A percentile compares a stretch with the other conserved stretches of the same genome.
These are phyloP conservation scores for Hypomyces perniciosus DNA, from an alignment of 2,329 filamentous ascomycete species.

Conservation along the genomic window DNA sequence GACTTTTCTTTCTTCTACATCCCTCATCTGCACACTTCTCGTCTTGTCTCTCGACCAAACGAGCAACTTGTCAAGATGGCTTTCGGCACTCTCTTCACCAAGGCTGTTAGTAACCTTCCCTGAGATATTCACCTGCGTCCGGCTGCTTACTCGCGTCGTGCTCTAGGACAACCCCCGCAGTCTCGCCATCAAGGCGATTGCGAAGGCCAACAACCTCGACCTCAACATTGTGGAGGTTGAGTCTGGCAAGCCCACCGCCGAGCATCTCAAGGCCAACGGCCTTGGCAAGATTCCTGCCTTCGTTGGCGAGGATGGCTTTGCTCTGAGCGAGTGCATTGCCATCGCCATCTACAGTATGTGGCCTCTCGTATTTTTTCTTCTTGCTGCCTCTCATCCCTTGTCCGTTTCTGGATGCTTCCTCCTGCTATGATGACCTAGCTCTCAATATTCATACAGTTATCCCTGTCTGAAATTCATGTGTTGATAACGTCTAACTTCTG, in stretches of 20 bases:
- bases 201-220: slow-evolving; percentile 95
- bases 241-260: slow-evolving; percentile 57
- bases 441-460: slow-evolving; percentile 77
- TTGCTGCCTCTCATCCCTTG: slow-evolving; percentile 7
- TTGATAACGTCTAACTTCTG: slow-evolving; percentile 90
- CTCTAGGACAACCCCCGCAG: slow-evolving; percentile 80
- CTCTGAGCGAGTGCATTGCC: slow-evolving; percentile 83
- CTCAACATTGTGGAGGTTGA: slow-evolving; percentile 75
- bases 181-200: slow-evolving; percentile 82
- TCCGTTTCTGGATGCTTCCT: slow-evolving; percentile 3
- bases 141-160: slow-evolving; percentile 21
- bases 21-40: slow-evolving; percentile 15
- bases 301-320: slow-evolving; percentile 84
- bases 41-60: slow-evolving; percentile 24
- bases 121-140: slow-evolving; percentile 15
- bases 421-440: slow-evolving; percentile 64
- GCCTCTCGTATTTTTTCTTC: slow-evolving; percentile 15
- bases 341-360: slow-evolving; percentile 96
- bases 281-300: slow-evolving; percentile 92
- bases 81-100: slow-evolving; percentile 97
- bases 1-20: slow-evolving; percentile 16
- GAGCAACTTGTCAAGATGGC: slow-evolving; percentile 61
- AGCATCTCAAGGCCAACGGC: slow-evolving; percentile 81
- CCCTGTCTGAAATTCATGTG: slow-evolving; percentile 93
- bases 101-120: slow-evolving; percentile 54